A percentile compares a stretch with the other conserved stretches of the same genome.
phyloP scores from a whole-genome alignment of 257 asterid genomes.

The Nicotiana otophora region DNA sequence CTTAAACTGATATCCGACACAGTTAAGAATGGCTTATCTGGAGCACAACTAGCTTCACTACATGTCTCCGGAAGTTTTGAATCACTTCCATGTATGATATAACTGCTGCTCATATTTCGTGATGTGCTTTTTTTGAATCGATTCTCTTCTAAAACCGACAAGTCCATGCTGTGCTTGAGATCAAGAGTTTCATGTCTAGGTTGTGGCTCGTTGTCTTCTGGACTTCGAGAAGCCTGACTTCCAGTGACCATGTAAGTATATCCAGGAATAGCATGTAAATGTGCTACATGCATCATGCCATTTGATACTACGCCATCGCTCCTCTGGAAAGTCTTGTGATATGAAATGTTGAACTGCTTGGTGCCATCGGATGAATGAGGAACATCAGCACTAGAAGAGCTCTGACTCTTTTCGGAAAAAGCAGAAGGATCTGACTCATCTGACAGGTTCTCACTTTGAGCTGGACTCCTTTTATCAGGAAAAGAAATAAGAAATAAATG shows the following conservation, averaged over 20 bases:
- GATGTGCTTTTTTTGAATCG: slow-evolving; percentile 20
- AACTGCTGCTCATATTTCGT: slow-evolving; percentile 23
- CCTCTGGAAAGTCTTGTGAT: slow-evolving; percentile 34
- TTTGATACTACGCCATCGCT: slow-evolving; percentile 27
- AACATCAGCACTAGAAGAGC: slow-evolving; percentile 40
- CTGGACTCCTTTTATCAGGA: slow-evolving; percentile 55
- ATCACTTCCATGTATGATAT: slow-evolving; percentile 21
- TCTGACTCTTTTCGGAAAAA: slow-evolving; percentile 45
- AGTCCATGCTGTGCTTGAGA: slow-evolving; percentile 24
- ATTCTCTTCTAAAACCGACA: slow-evolving; percentile 26
- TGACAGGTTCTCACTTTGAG: slow-evolving; percentile 54
- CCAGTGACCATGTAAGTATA: slow-evolving; percentile 32
- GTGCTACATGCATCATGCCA: slow-evolving; percentile 31
- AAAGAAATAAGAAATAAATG: neutral
- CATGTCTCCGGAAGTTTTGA: slow-evolving; percentile 19
- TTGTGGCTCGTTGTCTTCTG: slow-evolving; percentile 28
- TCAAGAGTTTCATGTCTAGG: slow-evolving; percentile 21
- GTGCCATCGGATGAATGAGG: slow-evolving; percentile 26
- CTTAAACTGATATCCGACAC: slow-evolving; percentile 71
- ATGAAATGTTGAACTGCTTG: slow-evolving; percentile 38
- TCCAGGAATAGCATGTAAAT: slow-evolving; percentile 41
- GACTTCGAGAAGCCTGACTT: slow-evolving; percentile 31
- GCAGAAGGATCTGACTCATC: slow-evolving; percentile 67
- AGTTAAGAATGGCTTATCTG: slow-evolving; percentile 51
- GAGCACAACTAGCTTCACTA: slow-evolving; percentile 21